phyloP scores from a whole-genome alignment of 2,329 filamentous ascomycete species.

The Cladophialophora carrionii region DNA sequence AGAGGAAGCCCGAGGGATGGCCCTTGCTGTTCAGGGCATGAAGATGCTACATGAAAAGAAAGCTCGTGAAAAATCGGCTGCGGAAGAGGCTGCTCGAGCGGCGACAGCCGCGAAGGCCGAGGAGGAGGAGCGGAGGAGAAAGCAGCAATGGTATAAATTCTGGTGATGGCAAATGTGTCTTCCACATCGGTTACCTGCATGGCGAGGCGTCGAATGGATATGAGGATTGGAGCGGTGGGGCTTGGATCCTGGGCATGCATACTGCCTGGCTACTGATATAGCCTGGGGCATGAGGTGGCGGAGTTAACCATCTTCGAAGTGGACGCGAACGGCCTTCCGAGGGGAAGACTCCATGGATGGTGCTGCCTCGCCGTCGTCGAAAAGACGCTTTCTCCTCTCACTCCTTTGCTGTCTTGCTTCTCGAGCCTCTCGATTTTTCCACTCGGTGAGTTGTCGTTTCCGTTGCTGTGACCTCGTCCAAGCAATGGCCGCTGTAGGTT shows the following conservation, averaged over 20 bases:
- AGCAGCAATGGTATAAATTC: slow-evolving; percentile 53
- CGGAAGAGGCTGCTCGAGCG: slow-evolving; percentile 45
- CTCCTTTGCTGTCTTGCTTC: slow-evolving; percentile 62
- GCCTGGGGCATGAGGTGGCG: background rate
- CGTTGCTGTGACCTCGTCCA: slow-evolving; percentile 60
- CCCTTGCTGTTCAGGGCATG: slow-evolving; percentile 80
- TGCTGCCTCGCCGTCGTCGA: slow-evolving; percentile 25
- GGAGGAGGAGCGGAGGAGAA: slow-evolving; percentile 47
- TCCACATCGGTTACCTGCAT: slow-evolving; percentile 31
- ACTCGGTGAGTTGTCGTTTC: slow-evolving; percentile 62
- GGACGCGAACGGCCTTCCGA: slow-evolving; percentile 35
- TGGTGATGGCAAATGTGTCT: slow-evolving; percentile 45
- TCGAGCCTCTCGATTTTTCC: slow-evolving; percentile 61
- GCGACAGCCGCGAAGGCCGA: slow-evolving; percentile 45
- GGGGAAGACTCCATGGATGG: slow-evolving; percentile 31
- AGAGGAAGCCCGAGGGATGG: slow-evolving; percentile 80
- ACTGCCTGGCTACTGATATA: background rate
- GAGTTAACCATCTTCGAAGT: slow-evolving; percentile 30
- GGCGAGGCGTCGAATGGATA: slow-evolving; percentile 18
- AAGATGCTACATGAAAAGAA: slow-evolving; percentile 71
- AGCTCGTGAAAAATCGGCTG: slow-evolving; percentile 52
- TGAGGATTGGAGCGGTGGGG: background rate
- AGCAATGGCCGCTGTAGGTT: slow-evolving; percentile 62
- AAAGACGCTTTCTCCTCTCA: slow-evolving; percentile 50
- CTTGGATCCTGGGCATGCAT: background rate